Base-by-base conservation (phyloP, 768 basidiomycete species). In the Lentinula detonsa region DNA sequence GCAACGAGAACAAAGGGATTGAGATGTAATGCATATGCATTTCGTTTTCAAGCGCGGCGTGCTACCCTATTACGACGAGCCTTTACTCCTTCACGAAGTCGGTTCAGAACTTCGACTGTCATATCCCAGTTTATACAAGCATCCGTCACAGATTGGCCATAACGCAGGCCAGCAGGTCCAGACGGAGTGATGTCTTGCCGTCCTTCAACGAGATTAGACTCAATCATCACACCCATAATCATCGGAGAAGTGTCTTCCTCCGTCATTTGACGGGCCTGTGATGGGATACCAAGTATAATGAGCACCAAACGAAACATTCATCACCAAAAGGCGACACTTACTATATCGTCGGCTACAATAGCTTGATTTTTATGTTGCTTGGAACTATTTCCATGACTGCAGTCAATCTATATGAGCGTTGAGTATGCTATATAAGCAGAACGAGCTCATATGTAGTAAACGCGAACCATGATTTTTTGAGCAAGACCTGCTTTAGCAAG, bases 151-250 rank as follows among this genome's bases (percentile, higher is more conserved):
- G 88, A 90, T 70, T 89, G 86, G 31, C 94, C 94, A 67, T 93
- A 93, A 67, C 81, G 87, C 50, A 96, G 75, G 10, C 83, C 87
- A 6, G 81, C 74, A 1, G 87, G 86, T 3, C 93, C 94, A 10
- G 81, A 78, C 1, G 81, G 68, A 3, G 93, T 87, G 62, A 95
- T 88, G 66, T 93, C 86, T 73, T 95, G 93, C 55, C 92, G 85
- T 31, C 94, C 93, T 71, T 91, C 93, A 7, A 86, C 79, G 54
- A 98, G 80, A 71, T 96, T 95, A 48, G 90, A 93, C 74, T 98
- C 96, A 60, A 98, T 80, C 95, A 98, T 98, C 59, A 95, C 91
- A 50, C 93, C 94, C 83, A 93, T 88, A 67, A 96, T 94, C 63
- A 81, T 76, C 5, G 76, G 67, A 0, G 86, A 81, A 0, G 91